Conservation (phyloP, 2,329 filamentous ascomycete genomes). For the Diaporthe australafricana region DNA sequence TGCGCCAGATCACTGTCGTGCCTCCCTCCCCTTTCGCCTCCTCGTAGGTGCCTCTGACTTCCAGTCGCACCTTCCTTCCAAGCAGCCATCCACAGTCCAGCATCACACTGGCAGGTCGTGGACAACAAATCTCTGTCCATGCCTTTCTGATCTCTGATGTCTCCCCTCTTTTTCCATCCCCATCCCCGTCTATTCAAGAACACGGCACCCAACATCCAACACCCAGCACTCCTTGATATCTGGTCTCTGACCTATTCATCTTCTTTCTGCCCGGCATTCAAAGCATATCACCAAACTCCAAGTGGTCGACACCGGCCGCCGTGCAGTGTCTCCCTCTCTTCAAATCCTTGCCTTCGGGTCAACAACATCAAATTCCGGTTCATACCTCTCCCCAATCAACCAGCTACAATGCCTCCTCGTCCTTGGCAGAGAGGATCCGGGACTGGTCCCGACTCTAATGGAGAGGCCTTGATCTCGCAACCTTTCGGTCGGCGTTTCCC, state of each 20-base stretch:
- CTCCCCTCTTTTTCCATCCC: neutral
- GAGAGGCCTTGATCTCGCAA: constrained; percentile 27
- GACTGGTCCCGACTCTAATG: constrained; percentile 25
- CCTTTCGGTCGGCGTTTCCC: constrained; percentile 20
- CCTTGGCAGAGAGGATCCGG: constrained; percentile 25
- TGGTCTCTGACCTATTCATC: neutral
- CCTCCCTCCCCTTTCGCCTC: constrained; percentile 6
- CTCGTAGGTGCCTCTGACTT: constrained; percentile 12
- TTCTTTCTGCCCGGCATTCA: neutral
- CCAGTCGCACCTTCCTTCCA: constrained; percentile 13
- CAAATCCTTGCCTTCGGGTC: neutral
- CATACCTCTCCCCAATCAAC: neutral
- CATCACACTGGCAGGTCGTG: neutral
- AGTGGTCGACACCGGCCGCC: neutral
- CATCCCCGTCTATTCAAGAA: neutral
- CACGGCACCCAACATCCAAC: neutral
- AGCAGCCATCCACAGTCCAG: neutral
- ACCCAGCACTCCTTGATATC: too few species aligned
- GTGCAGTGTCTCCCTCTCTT: neutral
- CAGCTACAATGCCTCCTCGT: constrained; percentile 35
- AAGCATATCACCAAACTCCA: neutral
- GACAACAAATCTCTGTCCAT: neutral
- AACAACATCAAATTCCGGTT: neutral
- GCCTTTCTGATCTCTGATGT: neutral
- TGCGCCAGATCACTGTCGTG: constrained; percentile 13